Evolutionary conservation across 495 filamentous ascomycete species (phyloP).

Genomic region (Lasiosphaeriaceae sp.): DNA sequence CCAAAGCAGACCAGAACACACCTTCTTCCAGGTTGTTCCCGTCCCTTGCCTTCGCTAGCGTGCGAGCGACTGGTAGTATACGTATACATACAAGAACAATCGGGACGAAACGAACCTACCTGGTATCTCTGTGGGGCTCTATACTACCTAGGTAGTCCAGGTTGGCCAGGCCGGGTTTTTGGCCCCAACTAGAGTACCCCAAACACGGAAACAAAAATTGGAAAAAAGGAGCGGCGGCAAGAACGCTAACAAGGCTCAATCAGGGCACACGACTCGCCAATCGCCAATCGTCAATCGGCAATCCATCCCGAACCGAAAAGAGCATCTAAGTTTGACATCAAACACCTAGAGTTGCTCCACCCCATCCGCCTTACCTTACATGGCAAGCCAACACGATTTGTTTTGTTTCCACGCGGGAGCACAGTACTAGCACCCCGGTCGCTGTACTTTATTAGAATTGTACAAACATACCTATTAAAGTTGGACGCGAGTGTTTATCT

Average conservation of each 20-base stretch:
- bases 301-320: conserved; percentile 7
- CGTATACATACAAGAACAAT: no score
- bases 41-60: neutral
- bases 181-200: neutral
- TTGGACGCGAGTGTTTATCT: no score
- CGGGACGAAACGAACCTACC: neutral
- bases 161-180: no score
- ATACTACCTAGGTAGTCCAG: no score
- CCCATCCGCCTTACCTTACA: neutral
- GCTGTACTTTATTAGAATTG: no score
- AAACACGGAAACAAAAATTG: no score
- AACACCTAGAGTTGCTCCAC: neutral
- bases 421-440: no score
- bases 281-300: conserved; percentile 3
- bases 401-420: neutral
- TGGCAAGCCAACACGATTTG: neutral
- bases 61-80: neutral
- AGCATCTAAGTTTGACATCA: conserved; percentile 11
- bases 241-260: neutral
- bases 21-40: neutral
- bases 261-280: neutral
- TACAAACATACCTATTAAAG: no score
- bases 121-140: no score
- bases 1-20: neutral
- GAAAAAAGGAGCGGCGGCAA: neutral